phyloP scores from a whole-genome alignment of 228 moss, liverwort and hornwort species.

The Sphagnum fallax region DNA sequence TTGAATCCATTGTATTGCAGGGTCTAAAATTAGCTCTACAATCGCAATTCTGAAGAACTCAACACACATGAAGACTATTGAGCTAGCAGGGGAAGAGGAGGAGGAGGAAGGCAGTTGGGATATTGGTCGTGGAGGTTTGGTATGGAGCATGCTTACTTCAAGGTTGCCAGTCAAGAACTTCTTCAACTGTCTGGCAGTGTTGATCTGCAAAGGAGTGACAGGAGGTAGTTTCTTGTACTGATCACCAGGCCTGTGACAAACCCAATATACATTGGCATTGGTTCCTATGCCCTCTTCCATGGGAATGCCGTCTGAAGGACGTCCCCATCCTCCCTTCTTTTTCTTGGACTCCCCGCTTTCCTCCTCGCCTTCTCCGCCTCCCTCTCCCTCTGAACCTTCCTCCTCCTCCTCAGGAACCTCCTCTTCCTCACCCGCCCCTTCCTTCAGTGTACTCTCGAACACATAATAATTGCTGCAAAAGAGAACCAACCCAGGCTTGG shows the following conservation, averaged over 20 bases:
- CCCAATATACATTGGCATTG: constrained; percentile 79
- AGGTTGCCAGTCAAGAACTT: constrained; percentile 76
- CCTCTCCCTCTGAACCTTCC: constrained; percentile 20
- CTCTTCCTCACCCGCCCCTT: constrained; percentile 24
- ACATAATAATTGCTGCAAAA: constrained; percentile 72
- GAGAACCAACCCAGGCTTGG: constrained; percentile 1
- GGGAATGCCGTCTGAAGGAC: constrained; percentile 60
- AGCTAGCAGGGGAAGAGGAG: no score
- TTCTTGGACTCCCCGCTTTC: constrained; percentile 21
- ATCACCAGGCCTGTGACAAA: constrained; percentile 60
- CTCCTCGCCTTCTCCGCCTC: constrained; percentile 11
- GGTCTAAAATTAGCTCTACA: no score
- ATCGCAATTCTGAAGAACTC: no score
- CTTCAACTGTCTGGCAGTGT: constrained; percentile 54
- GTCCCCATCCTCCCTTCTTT: constrained; percentile 34
- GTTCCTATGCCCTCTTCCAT: constrained; percentile 59
- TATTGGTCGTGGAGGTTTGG: no score
- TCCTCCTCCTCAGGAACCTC: constrained; percentile 27
- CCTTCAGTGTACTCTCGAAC: constrained; percentile 66
- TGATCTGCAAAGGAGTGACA: constrained; percentile 74
- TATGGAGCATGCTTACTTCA: constrained; percentile 23
- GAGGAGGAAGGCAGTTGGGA: no score
- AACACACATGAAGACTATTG: no score
- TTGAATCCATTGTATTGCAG: no score
- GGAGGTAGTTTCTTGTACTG: constrained; percentile 43